phyloP scores from a whole-genome alignment of 148 eudicot species.

The Rhododendron ferrugineum region DNA sequence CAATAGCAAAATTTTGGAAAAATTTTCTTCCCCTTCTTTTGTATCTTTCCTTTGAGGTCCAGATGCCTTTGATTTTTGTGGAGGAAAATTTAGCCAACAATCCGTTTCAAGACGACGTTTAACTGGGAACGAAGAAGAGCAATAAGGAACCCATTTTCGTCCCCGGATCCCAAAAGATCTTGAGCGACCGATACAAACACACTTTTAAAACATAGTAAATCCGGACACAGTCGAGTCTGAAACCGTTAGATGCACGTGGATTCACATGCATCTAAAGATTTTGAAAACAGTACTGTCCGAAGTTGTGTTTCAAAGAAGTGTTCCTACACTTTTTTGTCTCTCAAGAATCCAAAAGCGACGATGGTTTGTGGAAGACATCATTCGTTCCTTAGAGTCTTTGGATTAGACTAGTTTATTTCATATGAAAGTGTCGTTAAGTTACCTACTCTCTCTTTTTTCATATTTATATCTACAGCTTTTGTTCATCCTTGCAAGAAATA shows the following conservation, averaged over 20 bases:
- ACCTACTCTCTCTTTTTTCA: not conserved
- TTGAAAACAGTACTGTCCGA: too few species aligned
- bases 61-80: not conserved
- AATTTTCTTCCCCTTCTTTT: too few species aligned
- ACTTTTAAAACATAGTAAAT: too few species aligned
- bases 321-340: not conserved
- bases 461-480: not conserved
- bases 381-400: not conserved
- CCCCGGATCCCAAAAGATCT: too few species aligned
- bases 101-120: not conserved
- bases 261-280: too few species aligned
- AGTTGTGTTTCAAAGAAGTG: too few species aligned
- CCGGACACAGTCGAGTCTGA: too few species aligned
- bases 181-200: too few species aligned
- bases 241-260: not conserved
- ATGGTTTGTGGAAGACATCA: not conserved
- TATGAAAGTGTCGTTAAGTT: not conserved
- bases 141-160: too few species aligned
- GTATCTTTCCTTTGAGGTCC: not conserved
- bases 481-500: not conserved
- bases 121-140: too few species aligned
- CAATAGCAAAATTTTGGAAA: too few species aligned
- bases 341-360: not conserved
- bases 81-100: not conserved
- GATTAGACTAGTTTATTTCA: not conserved